These are phyloP conservation scores for Amaranthus hypochondriacus DNA, from an alignment of 148 eudicot genomes.

Conservation along the genomic window DNA sequence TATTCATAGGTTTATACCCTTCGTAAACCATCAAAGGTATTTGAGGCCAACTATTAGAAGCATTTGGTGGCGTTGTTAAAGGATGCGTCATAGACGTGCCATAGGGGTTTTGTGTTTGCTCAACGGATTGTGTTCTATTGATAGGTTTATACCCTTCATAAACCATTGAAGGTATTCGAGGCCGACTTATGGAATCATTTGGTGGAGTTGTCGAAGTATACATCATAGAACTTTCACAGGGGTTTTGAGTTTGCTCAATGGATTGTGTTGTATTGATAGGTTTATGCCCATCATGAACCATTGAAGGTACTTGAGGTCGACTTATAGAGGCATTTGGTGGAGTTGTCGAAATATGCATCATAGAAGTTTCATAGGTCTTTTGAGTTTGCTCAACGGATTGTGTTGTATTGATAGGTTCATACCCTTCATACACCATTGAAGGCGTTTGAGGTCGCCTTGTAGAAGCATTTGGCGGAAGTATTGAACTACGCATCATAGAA, in stretches of 20 bases:
- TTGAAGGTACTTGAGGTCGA: slow-evolving; percentile 48
- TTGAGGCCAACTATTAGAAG: slow-evolving; percentile 38
- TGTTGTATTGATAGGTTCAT: slow-evolving; percentile 17
- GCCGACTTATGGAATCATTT: slow-evolving; percentile 28
- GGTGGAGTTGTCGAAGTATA: slow-evolving; percentile 25
- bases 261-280: slow-evolving; percentile 15
- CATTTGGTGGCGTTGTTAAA: slow-evolving; percentile 21
- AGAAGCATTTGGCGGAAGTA: slow-evolving; percentile 20
- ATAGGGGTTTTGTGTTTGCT: slow-evolving; percentile 26
- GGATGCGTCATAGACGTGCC: slow-evolving; percentile 26
- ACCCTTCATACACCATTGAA: slow-evolving; percentile 44
- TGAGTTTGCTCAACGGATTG: slow-evolving; percentile 18
- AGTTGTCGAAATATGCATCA: slow-evolving; percentile 27
- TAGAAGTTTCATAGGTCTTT: slow-evolving; percentile 20
- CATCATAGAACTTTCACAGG: slow-evolving; percentile 24
- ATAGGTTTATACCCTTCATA: slow-evolving; percentile 38
- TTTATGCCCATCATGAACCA: slow-evolving; percentile 40
- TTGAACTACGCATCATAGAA: slow-evolving; percentile 31
- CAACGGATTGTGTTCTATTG: slow-evolving; percentile 1
- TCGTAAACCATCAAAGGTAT: slow-evolving; percentile 44
- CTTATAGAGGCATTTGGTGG: slow-evolving; percentile 23
- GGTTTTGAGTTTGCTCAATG: slow-evolving; percentile 22
- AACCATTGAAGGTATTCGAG: slow-evolving; percentile 43
- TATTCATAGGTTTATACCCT: slow-evolving; percentile 28
- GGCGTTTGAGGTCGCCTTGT: slow-evolving; percentile 47